Percentiles rank a stretch among this genome's conserved stretches.
These are phyloP conservation scores for Cyberlindnera veronae DNA, from an alignment of 805 yeast species.

Conservation along the genomic window DNA sequence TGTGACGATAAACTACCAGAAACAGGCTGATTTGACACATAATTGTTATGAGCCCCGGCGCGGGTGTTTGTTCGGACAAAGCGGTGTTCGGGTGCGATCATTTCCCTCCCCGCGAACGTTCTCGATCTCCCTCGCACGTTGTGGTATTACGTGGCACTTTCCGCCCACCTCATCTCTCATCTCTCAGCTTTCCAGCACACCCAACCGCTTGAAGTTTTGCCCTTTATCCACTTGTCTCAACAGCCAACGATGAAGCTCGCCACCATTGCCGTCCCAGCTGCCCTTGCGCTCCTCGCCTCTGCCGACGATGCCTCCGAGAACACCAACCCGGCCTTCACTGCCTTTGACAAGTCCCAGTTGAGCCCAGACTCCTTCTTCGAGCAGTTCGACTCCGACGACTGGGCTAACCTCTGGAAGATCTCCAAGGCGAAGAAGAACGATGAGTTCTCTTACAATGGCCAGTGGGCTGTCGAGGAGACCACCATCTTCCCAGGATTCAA, in stretches of 20 bases:
- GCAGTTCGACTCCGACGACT: slow-evolving; percentile 47
- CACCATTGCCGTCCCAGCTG: slow-evolving; percentile 22
- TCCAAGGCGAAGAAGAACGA: slow-evolving; percentile 54
- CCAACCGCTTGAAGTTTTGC: background rate
- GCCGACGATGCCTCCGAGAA: slow-evolving; percentile 11
- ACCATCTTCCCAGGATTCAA: slow-evolving; percentile 52
- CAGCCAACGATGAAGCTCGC: slow-evolving; percentile 22
- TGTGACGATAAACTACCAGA: background rate
- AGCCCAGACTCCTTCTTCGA: slow-evolving; percentile 54
- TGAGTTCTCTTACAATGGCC: slow-evolving; percentile 60
- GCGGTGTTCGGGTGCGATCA: slow-evolving; percentile 1
- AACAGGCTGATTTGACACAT: background rate
- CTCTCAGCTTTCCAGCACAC: background rate
- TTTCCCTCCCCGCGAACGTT: background rate
- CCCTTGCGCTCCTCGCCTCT: slow-evolving; percentile 21
- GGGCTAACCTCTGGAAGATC: slow-evolving; percentile 50
- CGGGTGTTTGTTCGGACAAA: background rate
- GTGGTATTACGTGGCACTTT: slow-evolving; percentile 1
- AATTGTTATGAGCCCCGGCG: too few species aligned
- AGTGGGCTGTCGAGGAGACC: slow-evolving; percentile 73
- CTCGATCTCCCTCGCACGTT: background rate
- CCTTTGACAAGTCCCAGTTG: slow-evolving; percentile 36
- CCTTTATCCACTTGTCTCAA: background rate
- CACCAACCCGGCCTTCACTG: slow-evolving; percentile 30
- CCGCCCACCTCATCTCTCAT: slow-evolving; percentile 1